Percentiles rank a stretch among this genome's conserved stretches.
These are phyloP conservation scores for Globisporangium iwayamae DNA, from an alignment of 352 stramenopile genomes.

Conservation along the genomic window DNA sequence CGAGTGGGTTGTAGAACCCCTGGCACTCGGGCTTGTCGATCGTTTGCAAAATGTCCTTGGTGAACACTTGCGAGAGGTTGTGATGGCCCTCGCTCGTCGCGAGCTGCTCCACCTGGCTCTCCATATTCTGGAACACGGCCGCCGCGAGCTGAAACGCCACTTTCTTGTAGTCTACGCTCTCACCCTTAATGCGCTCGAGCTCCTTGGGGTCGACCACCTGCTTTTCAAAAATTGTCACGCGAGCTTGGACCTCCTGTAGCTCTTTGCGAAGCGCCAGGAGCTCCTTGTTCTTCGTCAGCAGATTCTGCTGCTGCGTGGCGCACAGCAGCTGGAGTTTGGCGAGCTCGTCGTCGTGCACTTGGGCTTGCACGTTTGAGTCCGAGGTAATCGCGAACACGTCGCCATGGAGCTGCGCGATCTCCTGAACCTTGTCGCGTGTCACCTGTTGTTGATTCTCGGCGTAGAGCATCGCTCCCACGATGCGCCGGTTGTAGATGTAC, in stretches of 20 bases:
- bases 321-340: constrained; percentile 30
- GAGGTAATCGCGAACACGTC: constrained; percentile 49
- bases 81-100: constrained; percentile 59
- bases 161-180: constrained; percentile 70
- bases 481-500: constrained; percentile 54
- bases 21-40: constrained; percentile 65
- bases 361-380: constrained; percentile 27
- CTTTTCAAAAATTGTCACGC: constrained; percentile 35
- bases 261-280: constrained; percentile 48
- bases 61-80: constrained; percentile 59
- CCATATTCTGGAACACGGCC: constrained; percentile 41
- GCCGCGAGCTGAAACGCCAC: constrained; percentile 57
- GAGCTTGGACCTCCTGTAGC: constrained; percentile 28
- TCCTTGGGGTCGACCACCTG: constrained; percentile 52
- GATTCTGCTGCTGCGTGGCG: constrained; percentile 23
- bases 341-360: constrained; percentile 41
- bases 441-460: constrained; percentile 52
- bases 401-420: constrained; percentile 58
- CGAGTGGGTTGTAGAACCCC: constrained; percentile 63
- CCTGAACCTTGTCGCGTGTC: constrained; percentile 30
- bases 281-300: constrained; percentile 51
- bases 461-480: constrained; percentile 74
- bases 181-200: constrained; percentile 47
- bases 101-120: constrained; percentile 58
- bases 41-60: constrained; percentile 51